Percentiles rank a stretch among this genome's conserved stretches.
Conservation (phyloP, 176 grass and related monocot genomes). For the Chloris gayana region DNA sequence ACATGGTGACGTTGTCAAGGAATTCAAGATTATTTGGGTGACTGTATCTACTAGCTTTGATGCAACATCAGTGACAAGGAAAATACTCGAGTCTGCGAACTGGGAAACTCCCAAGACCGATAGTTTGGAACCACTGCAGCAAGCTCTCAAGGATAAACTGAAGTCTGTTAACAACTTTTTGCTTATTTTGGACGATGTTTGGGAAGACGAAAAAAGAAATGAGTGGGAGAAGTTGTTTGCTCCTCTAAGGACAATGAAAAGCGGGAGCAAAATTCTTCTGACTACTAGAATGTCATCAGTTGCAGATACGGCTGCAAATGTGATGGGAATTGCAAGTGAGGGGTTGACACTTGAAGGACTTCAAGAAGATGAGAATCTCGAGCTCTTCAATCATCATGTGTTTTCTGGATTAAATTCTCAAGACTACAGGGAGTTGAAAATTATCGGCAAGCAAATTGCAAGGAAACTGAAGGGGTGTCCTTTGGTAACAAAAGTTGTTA, state of each 20-base stretch:
- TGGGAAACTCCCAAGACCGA: background rate
- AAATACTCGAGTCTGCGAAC: background rate
- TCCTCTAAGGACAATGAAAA: conserved; percentile 27
- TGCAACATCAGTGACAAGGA: background rate
- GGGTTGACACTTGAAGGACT: conserved; percentile 35
- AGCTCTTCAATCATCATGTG: conserved; percentile 36
- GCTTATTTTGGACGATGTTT: conserved; percentile 54
- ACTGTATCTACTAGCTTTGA: conserved; percentile 32
- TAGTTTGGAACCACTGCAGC: conserved; percentile 30
- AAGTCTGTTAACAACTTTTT: conserved; percentile 13
- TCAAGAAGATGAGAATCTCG: conserved; percentile 24
- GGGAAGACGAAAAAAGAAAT: conserved; percentile 29
- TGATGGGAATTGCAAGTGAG: background rate
- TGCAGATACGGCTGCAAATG: background rate
- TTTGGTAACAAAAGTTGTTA: conserved; percentile 48
- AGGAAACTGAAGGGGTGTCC: conserved; percentile 45
- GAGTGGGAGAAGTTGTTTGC: conserved; percentile 51
- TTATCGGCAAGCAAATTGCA: conserved; percentile 38
- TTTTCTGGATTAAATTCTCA: conserved; percentile 19
- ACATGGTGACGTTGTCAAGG: background rate
- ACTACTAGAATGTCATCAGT: conserved; percentile 45
- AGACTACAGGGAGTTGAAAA: background rate
- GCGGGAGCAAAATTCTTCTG: conserved; percentile 46
- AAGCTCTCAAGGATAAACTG: conserved; percentile 12
- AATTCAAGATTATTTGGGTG: conserved; percentile 31